phyloP scores from a whole-genome alignment of 306 rosid genomes.

The Quercus rubra region DNA sequence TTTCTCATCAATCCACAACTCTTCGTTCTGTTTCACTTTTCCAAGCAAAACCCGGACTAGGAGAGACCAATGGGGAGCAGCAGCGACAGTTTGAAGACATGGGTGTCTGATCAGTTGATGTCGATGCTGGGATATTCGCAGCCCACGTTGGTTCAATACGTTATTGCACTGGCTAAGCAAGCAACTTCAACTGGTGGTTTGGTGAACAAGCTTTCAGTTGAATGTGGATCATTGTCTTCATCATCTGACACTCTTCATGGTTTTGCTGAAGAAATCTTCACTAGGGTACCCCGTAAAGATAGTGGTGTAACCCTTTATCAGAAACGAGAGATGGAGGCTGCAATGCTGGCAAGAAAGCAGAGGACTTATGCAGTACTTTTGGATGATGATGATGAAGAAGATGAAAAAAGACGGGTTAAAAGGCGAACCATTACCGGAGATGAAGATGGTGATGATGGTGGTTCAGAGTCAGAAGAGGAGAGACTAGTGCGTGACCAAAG shows the following conservation, averaged over 20 bases:
- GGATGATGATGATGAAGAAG: constrained; percentile 63
- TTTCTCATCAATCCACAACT: no score
- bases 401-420: constrained; percentile 60
- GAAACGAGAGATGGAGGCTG: constrained; percentile 83
- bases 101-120: constrained; percentile 80
- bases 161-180: constrained; percentile 79
- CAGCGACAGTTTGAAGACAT: constrained; percentile 40
- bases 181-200: constrained; percentile 69
- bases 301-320: constrained; percentile 58
- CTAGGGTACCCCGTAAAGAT: constrained; percentile 59
- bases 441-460: constrained; percentile 33
- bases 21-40: no score
- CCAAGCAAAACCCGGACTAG: no score
- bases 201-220: constrained; percentile 45
- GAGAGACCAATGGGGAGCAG: no score
- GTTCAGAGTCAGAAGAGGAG: constrained; percentile 95
- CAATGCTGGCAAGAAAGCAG: constrained; percentile 69
- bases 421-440: constrained; percentile 43
- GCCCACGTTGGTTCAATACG: constrained; percentile 61
- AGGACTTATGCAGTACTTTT: constrained; percentile 54
- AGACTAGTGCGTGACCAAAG: constrained; percentile 71
- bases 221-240: constrained; percentile 46
- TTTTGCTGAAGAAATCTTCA: constrained; percentile 66
- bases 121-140: constrained; percentile 75
- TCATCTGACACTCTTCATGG: constrained; percentile 36